These are phyloP conservation scores for Solanum pennellii DNA, from an alignment of 257 asterid genomes.

Conservation along the genomic window DNA sequence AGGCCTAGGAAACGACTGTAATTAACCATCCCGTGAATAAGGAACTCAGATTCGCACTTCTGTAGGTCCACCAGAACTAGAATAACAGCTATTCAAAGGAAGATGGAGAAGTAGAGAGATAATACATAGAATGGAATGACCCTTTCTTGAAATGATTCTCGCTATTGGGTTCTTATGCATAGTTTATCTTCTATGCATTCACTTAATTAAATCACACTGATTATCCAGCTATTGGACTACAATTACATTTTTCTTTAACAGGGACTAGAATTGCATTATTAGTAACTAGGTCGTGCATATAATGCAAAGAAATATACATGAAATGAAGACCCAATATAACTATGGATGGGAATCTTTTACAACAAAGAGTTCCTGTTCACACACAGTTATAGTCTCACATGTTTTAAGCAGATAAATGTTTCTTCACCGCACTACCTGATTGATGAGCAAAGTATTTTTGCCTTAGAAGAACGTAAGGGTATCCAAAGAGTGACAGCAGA, in stretches of 20 bases:
- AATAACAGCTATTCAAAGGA: neutral
- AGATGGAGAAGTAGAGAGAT: neutral
- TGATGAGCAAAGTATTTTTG: conserved; percentile 79
- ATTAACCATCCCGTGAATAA: neutral
- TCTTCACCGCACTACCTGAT: conserved; percentile 56
- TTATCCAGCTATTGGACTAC: neutral
- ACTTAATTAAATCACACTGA: neutral
- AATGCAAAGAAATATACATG: neutral
- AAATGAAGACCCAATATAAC: neutral
- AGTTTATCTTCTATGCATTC: neutral
- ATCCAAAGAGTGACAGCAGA: conserved; percentile 52
- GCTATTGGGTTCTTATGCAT: neutral
- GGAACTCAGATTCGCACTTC: neutral
- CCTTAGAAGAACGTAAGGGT: conserved; percentile 67
- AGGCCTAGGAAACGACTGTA: neutral
- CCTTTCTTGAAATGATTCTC: neutral
- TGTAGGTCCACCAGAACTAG: neutral
- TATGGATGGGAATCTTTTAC: neutral
- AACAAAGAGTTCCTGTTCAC: neutral
- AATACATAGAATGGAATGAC: neutral
- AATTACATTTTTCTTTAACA: neutral
- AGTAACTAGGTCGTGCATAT: neutral
- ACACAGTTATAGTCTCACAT: neutral
- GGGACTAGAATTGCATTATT: neutral
- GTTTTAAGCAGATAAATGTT: conserved; percentile 34